Percentiles rank a stretch among this genome's conserved stretches.
phyloP scores from a whole-genome alignment of 805 yeast species.

The Danielozyma ontarioensis region DNA sequence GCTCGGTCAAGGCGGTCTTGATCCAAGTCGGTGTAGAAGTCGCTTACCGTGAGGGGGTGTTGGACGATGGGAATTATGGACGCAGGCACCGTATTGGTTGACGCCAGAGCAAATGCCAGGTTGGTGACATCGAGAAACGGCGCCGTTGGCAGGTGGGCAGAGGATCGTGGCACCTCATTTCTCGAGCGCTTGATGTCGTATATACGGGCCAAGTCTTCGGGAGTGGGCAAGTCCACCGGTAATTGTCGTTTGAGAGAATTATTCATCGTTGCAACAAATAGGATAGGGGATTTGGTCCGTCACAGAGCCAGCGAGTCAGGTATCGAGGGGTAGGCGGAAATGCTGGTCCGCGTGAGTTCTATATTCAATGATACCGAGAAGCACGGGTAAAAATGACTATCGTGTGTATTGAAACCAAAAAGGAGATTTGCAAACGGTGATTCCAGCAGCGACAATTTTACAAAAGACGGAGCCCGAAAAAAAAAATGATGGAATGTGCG shows the following conservation, averaged over 20 bases:
- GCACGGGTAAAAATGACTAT: too few relatives aligned
- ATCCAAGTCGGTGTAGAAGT: constrained; percentile 32
- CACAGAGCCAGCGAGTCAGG: too few relatives aligned
- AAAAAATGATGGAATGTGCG: too few relatives aligned
- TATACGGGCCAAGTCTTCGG: constrained; percentile 7
- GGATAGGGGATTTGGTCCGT: too few relatives aligned
- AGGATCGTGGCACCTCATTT: not conserved
- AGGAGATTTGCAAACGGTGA: too few relatives aligned
- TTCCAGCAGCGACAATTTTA: too few relatives aligned
- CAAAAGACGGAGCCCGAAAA: too few relatives aligned
- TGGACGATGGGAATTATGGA: constrained; percentile 31
- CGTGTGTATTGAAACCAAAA: too few relatives aligned
- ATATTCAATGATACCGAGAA: too few relatives aligned
- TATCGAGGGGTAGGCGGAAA: too few relatives aligned
- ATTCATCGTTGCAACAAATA: too few relatives aligned
- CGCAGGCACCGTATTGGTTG: constrained; percentile 26
- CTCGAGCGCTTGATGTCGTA: not conserved
- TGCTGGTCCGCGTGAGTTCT: too few relatives aligned
- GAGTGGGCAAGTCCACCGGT: constrained; percentile 9
- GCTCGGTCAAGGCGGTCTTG: constrained; percentile 7
- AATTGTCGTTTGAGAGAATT: constrained; percentile 6
- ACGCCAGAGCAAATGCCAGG: not conserved
- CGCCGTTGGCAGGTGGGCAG: constrained; percentile 1
- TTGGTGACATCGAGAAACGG: constrained; percentile 19
- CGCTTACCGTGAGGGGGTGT: constrained; percentile 22